phyloP scores from a whole-genome alignment of 352 stramenopile genomes.

The Phytopythium vexans region DNA sequence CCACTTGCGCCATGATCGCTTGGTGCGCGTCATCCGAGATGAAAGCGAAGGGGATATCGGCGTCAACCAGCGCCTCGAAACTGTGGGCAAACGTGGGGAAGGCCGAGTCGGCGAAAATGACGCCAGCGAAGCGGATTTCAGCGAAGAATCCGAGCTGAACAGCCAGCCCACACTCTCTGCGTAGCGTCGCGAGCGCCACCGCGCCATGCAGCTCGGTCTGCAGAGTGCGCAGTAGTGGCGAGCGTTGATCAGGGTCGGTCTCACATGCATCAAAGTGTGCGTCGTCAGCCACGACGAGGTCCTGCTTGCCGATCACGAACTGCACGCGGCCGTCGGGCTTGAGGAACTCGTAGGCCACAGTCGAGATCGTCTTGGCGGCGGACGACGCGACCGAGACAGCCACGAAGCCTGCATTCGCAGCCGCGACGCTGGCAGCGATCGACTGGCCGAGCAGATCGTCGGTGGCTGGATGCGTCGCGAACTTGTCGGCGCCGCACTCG shows the following conservation, averaged over 20 bases:
- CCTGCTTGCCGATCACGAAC: constrained; percentile 43
- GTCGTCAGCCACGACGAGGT: constrained; percentile 25
- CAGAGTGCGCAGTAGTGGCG: constrained; percentile 12
- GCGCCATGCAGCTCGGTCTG: constrained; percentile 8
- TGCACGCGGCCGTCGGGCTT: constrained; percentile 13
- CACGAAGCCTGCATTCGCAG: constrained; percentile 48
- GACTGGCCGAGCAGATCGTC: constrained; percentile 35
- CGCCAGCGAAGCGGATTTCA: constrained; percentile 21
- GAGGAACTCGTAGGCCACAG: constrained; percentile 40
- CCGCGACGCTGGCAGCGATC: constrained; percentile 31
- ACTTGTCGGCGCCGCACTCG: constrained; percentile 39
- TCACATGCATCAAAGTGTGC: constrained; percentile 33
- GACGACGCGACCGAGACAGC: constrained; percentile 48
- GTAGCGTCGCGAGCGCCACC: constrained; percentile 10
- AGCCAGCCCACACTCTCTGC: constrained; percentile 32
- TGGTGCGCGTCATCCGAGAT: constrained; percentile 32
- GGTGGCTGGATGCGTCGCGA: constrained; percentile 34
- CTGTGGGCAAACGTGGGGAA: constrained; percentile 20
- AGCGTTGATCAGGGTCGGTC: constrained; percentile 16
- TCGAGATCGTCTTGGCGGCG: constrained; percentile 21
- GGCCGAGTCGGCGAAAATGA: constrained; percentile 40
- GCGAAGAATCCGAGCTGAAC: constrained; percentile 46
- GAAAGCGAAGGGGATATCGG: constrained; percentile 45
- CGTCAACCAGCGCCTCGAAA: constrained; percentile 15
- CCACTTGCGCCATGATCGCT: constrained; percentile 9